phyloP scores from a whole-genome alignment of 805 yeast species.

The Kodamaea kaohsiungensis region DNA sequence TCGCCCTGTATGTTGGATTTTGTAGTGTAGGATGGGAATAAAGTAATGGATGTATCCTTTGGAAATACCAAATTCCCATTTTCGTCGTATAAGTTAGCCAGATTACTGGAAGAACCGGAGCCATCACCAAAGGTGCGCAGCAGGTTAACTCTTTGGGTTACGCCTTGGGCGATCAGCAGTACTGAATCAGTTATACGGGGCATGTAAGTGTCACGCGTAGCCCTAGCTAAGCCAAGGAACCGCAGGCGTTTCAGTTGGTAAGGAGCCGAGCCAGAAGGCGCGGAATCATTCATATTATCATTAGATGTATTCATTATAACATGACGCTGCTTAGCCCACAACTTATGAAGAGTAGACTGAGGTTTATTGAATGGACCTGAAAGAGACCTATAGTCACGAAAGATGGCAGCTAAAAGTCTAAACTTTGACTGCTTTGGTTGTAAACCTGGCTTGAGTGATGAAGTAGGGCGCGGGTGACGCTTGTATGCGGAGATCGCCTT shows the following conservation, averaged over 20 bases:
- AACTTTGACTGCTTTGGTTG: constrained; percentile 9
- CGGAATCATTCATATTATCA: not conserved
- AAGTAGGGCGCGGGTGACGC: not conserved
- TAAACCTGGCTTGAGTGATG: constrained; percentile 4
- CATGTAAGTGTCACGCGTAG: constrained; percentile 59
- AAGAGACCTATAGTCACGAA: constrained; percentile 33
- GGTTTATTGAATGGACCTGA: constrained; percentile 14
- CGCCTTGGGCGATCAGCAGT: constrained; percentile 49
- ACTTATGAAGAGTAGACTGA: constrained; percentile 13
- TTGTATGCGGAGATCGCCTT: constrained; percentile 13
- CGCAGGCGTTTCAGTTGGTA: constrained; percentile 40
- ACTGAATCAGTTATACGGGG: constrained; percentile 52
- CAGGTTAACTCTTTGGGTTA: constrained; percentile 27
- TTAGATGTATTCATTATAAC: constrained; percentile 15
- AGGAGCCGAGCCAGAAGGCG: not conserved
- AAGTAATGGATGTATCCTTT: constrained; percentile 56
- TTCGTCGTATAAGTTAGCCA: constrained; percentile 23
- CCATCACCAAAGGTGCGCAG: constrained; percentile 38
- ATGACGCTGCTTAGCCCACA: constrained; percentile 18
- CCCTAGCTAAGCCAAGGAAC: constrained; percentile 50
- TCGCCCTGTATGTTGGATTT: constrained; percentile 47
- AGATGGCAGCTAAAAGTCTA: constrained; percentile 29
- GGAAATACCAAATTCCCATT: constrained; percentile 43
- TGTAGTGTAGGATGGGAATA: constrained; percentile 44
- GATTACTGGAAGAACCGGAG: constrained; percentile 4